Percentiles rank a stretch among this genome's conserved stretches.
phyloP scores from a whole-genome alignment of 129 eudicot genomes.

The Flaveria ramosissima region DNA sequence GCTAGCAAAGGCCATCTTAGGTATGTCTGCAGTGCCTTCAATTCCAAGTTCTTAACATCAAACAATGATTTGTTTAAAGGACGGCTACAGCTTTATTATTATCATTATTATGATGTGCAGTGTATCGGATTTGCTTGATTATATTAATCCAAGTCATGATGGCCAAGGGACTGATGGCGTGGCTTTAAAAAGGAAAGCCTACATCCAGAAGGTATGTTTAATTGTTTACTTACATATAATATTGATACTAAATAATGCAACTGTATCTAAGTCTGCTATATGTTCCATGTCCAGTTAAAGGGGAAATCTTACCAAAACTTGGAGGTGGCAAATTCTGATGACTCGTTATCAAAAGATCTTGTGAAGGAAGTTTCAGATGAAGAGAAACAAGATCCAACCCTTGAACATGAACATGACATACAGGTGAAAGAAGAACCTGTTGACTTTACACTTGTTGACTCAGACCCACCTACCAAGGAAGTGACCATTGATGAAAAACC shows the following conservation, averaged over 20 bases:
- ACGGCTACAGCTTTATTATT: constrained; percentile 6
- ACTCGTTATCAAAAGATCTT: constrained; percentile 50
- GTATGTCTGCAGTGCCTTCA: constrained; percentile 39
- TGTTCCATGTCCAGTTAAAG: constrained; percentile 55
- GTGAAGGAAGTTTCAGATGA: constrained; percentile 46
- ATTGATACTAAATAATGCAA: not conserved
- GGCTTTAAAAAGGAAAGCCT: constrained; percentile 65
- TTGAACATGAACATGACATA: constrained; percentile 38
- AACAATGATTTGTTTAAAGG: constrained; percentile 7
- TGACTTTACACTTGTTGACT: constrained; percentile 35
- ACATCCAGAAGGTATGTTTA: constrained; percentile 60
- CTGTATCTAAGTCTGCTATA: constrained; percentile 8
- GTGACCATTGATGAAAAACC: constrained; percentile 42
- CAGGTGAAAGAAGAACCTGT: constrained; percentile 33
- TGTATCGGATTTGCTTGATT: constrained; percentile 96
- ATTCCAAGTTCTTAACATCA: constrained; percentile 15
- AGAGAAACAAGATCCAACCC: constrained; percentile 44
- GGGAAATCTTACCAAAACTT: constrained; percentile 64
- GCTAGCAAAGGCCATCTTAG: constrained; percentile 99
- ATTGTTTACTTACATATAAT: not conserved
- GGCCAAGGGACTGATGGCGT: constrained; percentile 66
- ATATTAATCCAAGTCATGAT: constrained; percentile 83
- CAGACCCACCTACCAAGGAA: constrained; percentile 38
- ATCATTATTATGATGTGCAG: constrained; percentile 41
- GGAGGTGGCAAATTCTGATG: constrained; percentile 49